These are phyloP conservation scores for Arctostaphylos glauca DNA, from an alignment of 148 eudicot genomes.

Conservation along the genomic window DNA sequence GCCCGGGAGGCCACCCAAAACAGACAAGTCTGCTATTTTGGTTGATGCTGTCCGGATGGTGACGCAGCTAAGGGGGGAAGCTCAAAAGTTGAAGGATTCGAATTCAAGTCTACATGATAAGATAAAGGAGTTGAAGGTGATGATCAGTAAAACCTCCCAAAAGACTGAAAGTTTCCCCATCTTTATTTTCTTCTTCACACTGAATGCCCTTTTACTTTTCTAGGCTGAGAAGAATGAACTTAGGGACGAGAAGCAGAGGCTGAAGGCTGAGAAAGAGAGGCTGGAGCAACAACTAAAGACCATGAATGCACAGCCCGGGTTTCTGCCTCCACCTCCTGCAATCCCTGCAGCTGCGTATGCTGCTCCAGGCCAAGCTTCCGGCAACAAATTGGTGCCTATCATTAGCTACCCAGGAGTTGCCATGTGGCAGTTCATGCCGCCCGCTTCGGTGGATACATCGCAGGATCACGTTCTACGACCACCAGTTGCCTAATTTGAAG, in stretches of 20 bases:
- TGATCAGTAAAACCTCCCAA: neutral
- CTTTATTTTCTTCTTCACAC: neutral
- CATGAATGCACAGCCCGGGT: conserved; percentile 53
- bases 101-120: conserved; percentile 60
- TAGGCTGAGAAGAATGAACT: conserved; percentile 73
- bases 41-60: conserved; percentile 68
- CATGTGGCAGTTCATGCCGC: conserved; percentile 93
- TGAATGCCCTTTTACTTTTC: neutral
- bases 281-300: conserved; percentile 63
- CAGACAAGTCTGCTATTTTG: conserved; percentile 72
- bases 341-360: conserved; percentile 51
- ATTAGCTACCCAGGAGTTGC: conserved; percentile 71
- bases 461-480: conserved; percentile 76
- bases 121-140: conserved; percentile 72
- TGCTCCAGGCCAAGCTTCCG: conserved; percentile 51
- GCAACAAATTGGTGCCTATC: conserved; percentile 63
- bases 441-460: conserved; percentile 71
- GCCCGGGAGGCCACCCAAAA: conserved; percentile 64
- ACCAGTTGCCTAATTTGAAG: conserved; percentile 58
- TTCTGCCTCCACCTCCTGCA: conserved; percentile 46
- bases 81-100: conserved; percentile 68
- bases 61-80: conserved; percentile 58
- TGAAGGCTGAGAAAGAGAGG: conserved; percentile 71
- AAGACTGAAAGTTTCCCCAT: neutral
- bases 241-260: conserved; percentile 79